These are phyloP conservation scores for Stachybotrys chlorohalonatus DNA, from an alignment of 2,329 filamentous ascomycete species.

Conservation along the genomic window DNA sequence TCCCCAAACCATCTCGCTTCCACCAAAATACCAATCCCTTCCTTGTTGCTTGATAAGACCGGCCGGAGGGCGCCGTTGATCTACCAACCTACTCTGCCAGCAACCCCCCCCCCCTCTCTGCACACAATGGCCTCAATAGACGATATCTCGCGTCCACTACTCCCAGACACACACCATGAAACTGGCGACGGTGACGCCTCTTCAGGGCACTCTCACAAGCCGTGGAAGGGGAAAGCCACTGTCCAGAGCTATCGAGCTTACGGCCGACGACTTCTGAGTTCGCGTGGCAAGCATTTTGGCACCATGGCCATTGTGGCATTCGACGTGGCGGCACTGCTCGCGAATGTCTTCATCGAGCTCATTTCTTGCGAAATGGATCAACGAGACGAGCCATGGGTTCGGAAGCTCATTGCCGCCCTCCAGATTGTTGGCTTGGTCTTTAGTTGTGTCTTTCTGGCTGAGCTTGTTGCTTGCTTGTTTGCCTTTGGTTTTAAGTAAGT, in stretches of 20 bases:
- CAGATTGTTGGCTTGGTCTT: conserved; percentile 43
- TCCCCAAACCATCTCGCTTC: too few relatives aligned
- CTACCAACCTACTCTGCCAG: too few relatives aligned
- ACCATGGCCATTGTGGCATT: conserved; percentile 34
- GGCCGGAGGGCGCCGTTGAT: too few relatives aligned
- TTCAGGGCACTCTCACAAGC: background rate
- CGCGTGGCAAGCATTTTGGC: conserved; percentile 34
- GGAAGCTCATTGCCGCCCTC: conserved; percentile 27
- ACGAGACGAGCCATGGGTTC: conserved; percentile 31
- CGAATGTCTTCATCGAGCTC: conserved; percentile 38
- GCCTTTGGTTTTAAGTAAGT: conserved; percentile 51
- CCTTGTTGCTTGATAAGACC: too few relatives aligned
- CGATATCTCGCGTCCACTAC: too few relatives aligned
- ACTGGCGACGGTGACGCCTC: background rate
- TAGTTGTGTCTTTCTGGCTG: conserved; percentile 55
- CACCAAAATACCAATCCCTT: too few relatives aligned
- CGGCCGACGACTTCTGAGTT: conserved; percentile 17
- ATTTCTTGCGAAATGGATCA: conserved; percentile 37
- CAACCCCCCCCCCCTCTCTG: too few relatives aligned
- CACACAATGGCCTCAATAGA: too few relatives aligned
- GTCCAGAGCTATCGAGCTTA: background rate
- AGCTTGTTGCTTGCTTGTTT: conserved; percentile 49
- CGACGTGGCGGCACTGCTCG: conserved; percentile 34
- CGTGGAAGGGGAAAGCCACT: background rate
- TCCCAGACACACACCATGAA: background rate